These are phyloP conservation scores for Talaromyces sp. DNA, from an alignment of 2,329 filamentous ascomycete genomes.

Conservation along the genomic window DNA sequence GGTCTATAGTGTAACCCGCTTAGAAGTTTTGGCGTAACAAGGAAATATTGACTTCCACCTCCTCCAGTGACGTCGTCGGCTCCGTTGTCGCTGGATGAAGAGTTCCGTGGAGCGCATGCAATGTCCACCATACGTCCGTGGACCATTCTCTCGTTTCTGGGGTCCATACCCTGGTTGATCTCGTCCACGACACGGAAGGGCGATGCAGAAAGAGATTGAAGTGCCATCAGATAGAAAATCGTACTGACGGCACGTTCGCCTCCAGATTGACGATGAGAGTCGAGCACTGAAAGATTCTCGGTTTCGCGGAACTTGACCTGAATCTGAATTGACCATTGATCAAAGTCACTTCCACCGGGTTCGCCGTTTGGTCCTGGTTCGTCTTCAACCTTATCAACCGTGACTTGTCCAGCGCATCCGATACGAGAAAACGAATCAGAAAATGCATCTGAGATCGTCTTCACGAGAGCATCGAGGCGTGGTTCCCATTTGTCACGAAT, in stretches of 20 bases:
- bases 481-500: constrained; percentile 77
- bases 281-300: constrained; percentile 77
- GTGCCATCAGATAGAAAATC: constrained; percentile 97
- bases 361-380: constrained; percentile 29
- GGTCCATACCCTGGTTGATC: constrained; percentile 99
- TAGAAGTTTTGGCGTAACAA: constrained; percentile 94
- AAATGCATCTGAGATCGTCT: constrained; percentile 83
- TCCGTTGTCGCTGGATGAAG: constrained; percentile 52
- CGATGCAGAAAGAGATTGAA: constrained; percentile 86
- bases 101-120: constrained; percentile 55
- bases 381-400: constrained; percentile 65
- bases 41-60: constrained; percentile 72
- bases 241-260: constrained; percentile 95
- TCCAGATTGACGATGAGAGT: constrained; percentile 90
- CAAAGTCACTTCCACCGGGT: constrained; percentile 65
- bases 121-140: constrained; percentile 98
- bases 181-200: constrained; percentile 98
- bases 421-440: constrained; percentile 91
- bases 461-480: constrained; percentile 68
- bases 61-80: constrained; percentile 25
- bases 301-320: constrained; percentile 88
- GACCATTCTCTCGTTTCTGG: constrained; percentile 95
- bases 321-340: constrained; percentile 89
- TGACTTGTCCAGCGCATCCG: constrained; percentile 86
- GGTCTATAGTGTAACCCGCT: constrained; percentile 77